Conservation (phyloP, 2,329 filamentous ascomycete genomes). For the Coniochaeta sp. region DNA sequence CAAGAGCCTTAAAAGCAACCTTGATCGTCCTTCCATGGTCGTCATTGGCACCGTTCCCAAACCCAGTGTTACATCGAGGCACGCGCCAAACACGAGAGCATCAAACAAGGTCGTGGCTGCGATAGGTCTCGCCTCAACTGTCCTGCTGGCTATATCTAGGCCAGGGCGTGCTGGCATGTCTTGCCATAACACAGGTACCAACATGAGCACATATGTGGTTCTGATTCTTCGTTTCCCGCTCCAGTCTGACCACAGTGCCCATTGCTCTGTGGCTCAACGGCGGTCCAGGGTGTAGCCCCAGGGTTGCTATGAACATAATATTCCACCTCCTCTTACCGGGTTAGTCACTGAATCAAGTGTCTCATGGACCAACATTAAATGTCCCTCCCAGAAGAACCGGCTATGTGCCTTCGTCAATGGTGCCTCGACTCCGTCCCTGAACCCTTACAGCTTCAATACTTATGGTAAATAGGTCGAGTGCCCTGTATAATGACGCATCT, state of each 20-base stretch:
- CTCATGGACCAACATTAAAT: not conserved
- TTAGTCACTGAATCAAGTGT: not conserved
- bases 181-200: constrained; percentile 9
- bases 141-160: not conserved
- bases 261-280: constrained; percentile 30
- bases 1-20: not conserved
- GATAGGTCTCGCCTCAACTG: not conserved
- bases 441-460: constrained; percentile 34
- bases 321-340: not conserved
- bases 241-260: constrained; percentile 21
- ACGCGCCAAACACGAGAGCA: not conserved
- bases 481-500: not conserved
- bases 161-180: constrained; percentile 1
- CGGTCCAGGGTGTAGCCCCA: constrained; percentile 30
- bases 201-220: constrained; percentile 38
- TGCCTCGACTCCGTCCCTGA: constrained; percentile 28
- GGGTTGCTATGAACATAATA: constrained; percentile 20
- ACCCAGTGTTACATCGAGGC: not conserved
- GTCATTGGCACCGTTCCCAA: not conserved
- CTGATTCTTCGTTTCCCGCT: constrained; percentile 31
- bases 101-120: not conserved
- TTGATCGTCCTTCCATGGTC: not conserved
- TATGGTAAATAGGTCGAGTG: not conserved
- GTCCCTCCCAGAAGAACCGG: constrained; percentile 34
- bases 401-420: constrained; percentile 34